Base-by-base conservation (phyloP, 1,284 basidiomycete species). In the Tilletia caries region DNA sequence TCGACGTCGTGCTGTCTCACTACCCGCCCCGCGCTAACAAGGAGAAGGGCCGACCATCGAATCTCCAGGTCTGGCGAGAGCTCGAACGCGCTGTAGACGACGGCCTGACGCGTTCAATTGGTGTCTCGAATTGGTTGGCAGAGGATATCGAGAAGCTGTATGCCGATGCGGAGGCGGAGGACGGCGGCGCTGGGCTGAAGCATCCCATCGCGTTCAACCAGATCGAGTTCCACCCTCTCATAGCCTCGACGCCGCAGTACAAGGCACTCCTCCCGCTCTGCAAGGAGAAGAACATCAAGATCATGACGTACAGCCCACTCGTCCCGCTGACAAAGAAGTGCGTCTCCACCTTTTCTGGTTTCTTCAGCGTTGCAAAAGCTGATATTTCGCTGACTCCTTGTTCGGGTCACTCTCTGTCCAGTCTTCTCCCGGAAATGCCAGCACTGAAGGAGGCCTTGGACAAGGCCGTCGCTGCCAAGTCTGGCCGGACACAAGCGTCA, bases 71-170 rank as follows among this genome's bases (percentile, higher is more conserved):
- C 10, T 80, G 79, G 75, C 65, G 68, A 25, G 70, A 74, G 52
- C 76, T 80, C 73, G 79, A 80, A 68, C 74, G 76, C 66, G 76
- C 78, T 73, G 77, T 80, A 68, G 72, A 77, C 71, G 78, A 80
- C 68, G 79, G 79, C 70, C 77, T 79, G 68, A 73, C 79, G 6
- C 75, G 77, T 62, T 79, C 74, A 73, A 76, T 94, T 67, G 93
- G 94, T 81, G 87, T 93, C 37, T 73, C 70, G 70, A 80, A 80
- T 70, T 80, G 58, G 58, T 29, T 62, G 0, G 58, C 58, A 3
- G 32, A 62, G 6, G 58, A 62, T 29, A 62, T 62, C 58, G 58
- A 62, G 58, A 23, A 3, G 20, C 27, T 62, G 13, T 62, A 62
- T 29, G 32, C 20, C 3, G 58, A 33, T 32, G 37, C 37, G 10